phyloP scores from a whole-genome alignment of 163 green algal species.

The Coccomyxa subellipsoidea region DNA sequence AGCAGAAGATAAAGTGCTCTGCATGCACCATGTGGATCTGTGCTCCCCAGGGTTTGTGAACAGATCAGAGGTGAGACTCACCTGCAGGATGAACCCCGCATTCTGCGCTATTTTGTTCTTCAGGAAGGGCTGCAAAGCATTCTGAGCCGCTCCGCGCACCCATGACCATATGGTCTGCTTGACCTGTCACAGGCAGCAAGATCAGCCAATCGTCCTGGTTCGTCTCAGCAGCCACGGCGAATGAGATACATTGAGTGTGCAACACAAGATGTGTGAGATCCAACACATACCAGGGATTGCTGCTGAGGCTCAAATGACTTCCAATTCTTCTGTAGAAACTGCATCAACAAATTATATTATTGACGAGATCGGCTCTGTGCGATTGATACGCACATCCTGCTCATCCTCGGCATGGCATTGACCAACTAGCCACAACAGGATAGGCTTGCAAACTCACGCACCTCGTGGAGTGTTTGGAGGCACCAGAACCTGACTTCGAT shows the following conservation, averaged over 20 bases:
- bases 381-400: too few relatives aligned
- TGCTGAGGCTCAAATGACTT: neutral
- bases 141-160: constrained; percentile 1
- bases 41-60: too few relatives aligned
- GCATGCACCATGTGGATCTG: neutral
- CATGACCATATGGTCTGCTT: constrained; percentile 4
- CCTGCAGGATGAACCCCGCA: constrained; percentile 65
- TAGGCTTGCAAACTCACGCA: constrained; percentile 24
- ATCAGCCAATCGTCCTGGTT: too few relatives aligned
- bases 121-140: constrained; percentile 69
- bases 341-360: neutral
- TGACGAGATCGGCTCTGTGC: too few relatives aligned
- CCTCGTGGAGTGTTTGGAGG: constrained; percentile 87
- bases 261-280: too few relatives aligned
- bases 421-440: neutral
- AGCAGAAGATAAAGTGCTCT: neutral
- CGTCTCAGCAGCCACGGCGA: too few relatives aligned
- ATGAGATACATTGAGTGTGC: too few relatives aligned
- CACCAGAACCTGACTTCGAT: constrained; percentile 97
- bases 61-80: neutral
- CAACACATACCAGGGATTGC: neutral
- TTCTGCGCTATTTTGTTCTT: constrained; percentile 93
- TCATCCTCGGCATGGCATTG: too few relatives aligned
- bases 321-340: neutral
- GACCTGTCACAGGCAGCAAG: neutral